Conservation (phyloP, 2,329 filamentous ascomycete genomes). For the Fusarium palustre region DNA sequence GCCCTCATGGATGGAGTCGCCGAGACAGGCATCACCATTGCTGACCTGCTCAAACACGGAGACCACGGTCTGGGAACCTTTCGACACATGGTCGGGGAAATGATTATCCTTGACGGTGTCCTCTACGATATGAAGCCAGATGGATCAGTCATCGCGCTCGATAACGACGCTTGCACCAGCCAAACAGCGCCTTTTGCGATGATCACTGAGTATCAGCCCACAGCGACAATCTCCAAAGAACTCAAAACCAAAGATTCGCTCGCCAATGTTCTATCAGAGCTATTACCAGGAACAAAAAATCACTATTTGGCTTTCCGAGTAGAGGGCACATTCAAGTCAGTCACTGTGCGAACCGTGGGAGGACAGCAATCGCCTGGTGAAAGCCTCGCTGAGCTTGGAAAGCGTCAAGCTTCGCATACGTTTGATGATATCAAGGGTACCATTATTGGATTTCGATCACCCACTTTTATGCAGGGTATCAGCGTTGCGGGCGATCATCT, state of each 20-base stretch:
- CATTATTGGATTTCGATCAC: constrained; percentile 25
- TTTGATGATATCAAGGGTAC: constrained; percentile 13
- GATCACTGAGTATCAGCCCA: constrained; percentile 17
- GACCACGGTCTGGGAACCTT: constrained; percentile 40
- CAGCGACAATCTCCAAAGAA: background rate
- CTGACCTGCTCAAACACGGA: constrained; percentile 23
- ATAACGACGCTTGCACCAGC: background rate
- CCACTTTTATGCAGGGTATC: constrained; percentile 29
- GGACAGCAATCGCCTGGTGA: constrained; percentile 26
- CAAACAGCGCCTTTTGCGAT: constrained; percentile 31
- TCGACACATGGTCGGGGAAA: constrained; percentile 38
- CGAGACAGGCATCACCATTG: constrained; percentile 28
- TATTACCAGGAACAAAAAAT: constrained; percentile 16
- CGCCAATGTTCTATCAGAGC: background rate
- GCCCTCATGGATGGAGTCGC: constrained; percentile 41
- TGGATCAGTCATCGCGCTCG: constrained; percentile 16
- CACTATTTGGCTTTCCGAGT: constrained; percentile 25
- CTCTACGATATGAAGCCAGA: constrained; percentile 37
- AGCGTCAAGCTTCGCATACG: constrained; percentile 22
- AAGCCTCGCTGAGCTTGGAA: constrained; percentile 32
- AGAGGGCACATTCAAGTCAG: constrained; percentile 12
- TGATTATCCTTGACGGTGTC: constrained; percentile 36
- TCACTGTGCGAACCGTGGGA: constrained; percentile 21
- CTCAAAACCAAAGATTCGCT: constrained; percentile 8
- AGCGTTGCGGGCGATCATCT: constrained; percentile 37